phyloP scores from a whole-genome alignment of 1,284 basidiomycete genomes.

The Sporisorium graminicola region DNA sequence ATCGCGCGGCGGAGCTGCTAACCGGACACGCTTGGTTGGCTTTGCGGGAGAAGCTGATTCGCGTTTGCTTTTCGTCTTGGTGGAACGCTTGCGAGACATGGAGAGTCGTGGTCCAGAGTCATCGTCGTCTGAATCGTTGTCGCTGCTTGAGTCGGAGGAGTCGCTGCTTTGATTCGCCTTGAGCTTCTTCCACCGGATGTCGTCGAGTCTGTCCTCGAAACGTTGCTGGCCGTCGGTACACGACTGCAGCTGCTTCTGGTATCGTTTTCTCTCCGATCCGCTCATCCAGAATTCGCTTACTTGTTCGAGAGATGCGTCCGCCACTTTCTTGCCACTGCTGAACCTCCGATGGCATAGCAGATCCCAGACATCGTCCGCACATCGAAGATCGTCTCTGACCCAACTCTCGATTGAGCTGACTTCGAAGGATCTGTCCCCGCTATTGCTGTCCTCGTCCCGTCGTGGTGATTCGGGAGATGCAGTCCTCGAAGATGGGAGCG shows the following conservation, averaged over 20 bases:
- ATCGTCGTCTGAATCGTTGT: constrained; percentile 19
- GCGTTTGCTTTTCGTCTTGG: constrained; percentile 5
- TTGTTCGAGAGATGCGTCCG: background rate
- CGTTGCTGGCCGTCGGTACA: constrained; percentile 6
- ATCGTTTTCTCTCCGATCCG: constrained; percentile 24
- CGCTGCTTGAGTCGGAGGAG: constrained; percentile 20
- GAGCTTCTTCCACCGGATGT: constrained; percentile 23
- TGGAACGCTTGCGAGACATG: constrained; percentile 11
- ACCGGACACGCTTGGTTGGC: constrained; percentile 12
- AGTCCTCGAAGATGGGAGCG: background rate
- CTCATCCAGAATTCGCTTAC: constrained; percentile 51
- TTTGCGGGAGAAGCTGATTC: constrained; percentile 2
- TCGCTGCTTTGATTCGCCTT: constrained; percentile 1
- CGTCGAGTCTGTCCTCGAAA: constrained; percentile 29
- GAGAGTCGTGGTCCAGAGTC: background rate
- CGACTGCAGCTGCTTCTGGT: constrained; percentile 28
- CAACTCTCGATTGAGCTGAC: constrained; percentile 32
- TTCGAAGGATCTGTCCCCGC: constrained; percentile 25
- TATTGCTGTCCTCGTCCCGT: constrained; percentile 9
- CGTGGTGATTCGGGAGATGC: constrained; percentile 12
- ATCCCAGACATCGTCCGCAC: constrained; percentile 45
- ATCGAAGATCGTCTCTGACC: constrained; percentile 17
- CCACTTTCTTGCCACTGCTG: background rate
- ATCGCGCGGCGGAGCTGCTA: background rate
- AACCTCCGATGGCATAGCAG: constrained; percentile 27